Conservation (phyloP, 129 eudicot species). For the Flaveria trinervia region DNA sequence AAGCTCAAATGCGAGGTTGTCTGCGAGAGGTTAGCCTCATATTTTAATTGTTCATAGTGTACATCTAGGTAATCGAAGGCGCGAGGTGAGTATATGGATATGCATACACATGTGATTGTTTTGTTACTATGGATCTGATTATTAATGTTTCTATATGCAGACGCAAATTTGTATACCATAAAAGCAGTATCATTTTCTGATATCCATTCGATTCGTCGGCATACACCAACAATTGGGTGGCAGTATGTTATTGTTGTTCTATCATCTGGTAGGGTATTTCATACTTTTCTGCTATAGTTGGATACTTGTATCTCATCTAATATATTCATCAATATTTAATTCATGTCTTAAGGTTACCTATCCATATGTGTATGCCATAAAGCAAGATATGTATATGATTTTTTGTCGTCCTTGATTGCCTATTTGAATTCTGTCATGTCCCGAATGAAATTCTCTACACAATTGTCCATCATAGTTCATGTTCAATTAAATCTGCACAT, state of each 20-base stretch:
- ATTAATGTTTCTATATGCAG: constrained; percentile 48
- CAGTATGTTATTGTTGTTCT: constrained; percentile 86
- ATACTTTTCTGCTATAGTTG: constrained; percentile 12
- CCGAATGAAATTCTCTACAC: neutral
- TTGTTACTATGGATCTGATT: constrained; percentile 26
- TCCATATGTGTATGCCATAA: constrained; percentile 11
- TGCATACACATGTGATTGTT: constrained; percentile 15
- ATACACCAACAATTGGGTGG: constrained; percentile 97
- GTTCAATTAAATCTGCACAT: too few species aligned
- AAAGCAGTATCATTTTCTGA: constrained; percentile 76
- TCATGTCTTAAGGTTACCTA: constrained; percentile 13
- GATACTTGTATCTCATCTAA: neutral
- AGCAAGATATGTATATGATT: neutral
- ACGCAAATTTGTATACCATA: constrained; percentile 83
- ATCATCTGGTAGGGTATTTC: constrained; percentile 66
- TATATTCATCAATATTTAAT: neutral
- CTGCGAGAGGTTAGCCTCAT: constrained; percentile 72
- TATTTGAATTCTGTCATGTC: neutral
- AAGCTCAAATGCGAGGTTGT: constrained; percentile 69
- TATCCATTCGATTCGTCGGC: constrained; percentile 82
- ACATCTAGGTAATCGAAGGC: neutral
- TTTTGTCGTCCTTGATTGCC: constrained; percentile 6
- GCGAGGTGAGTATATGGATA: constrained; percentile 12
- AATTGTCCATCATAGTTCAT: too few species aligned
- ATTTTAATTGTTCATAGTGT: constrained; percentile 10